Evolutionary conservation across 768 basidiomycete species (phyloP), one percentile per base, ranked within the genome.

Genomic region (Rhizopogon salebrosus): DNA sequence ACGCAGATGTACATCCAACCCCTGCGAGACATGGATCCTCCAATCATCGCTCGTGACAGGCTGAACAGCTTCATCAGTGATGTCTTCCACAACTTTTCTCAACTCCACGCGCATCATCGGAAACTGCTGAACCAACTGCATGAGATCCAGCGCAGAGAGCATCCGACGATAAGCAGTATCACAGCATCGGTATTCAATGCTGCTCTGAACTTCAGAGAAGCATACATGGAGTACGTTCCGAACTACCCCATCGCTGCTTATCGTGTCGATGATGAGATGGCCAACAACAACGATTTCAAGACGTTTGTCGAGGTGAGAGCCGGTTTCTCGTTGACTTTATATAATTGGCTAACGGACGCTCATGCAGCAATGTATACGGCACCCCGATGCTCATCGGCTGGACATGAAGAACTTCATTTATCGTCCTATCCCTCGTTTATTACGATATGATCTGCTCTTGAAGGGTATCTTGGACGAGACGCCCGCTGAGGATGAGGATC

Each of bases 381-480:
- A 91, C 59, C 80, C 85, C 0, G 87, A 88, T 53, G 82, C 92
- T 1, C 84, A 89, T 61, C 83, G 87, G 46, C 76, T 92, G 18
- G 93, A 94, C 64, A 88, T 99, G 82, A 93, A 95, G 65, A 87
- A 79, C 60, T 99, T 98, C 71, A 88, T 95, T 63, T 85, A 91
- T 60, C 84, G 93, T 35, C 92, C 95, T 2, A 94, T 95, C 57
- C 90, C 92, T 54, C 85, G 95, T 40, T 71, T 95, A 34, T 74
- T 94, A 38, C 88, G 95, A 43, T 98, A 98, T 65, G 86, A 90
- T 57, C 76, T 98, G 1, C 75, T 98, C 16, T 71, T 98, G 55
- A 87, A 87, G 57, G 77, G 80, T 29, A 88, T 98, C 57, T 71
- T 87, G 56, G 87, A 93, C 18, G 84, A 87, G 57, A 83, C 91